A percentile compares a stretch with the other conserved stretches of the same genome.
Conservation (phyloP, 2,329 filamentous ascomycete species). For the Sclerotinia nivalis region DNA sequence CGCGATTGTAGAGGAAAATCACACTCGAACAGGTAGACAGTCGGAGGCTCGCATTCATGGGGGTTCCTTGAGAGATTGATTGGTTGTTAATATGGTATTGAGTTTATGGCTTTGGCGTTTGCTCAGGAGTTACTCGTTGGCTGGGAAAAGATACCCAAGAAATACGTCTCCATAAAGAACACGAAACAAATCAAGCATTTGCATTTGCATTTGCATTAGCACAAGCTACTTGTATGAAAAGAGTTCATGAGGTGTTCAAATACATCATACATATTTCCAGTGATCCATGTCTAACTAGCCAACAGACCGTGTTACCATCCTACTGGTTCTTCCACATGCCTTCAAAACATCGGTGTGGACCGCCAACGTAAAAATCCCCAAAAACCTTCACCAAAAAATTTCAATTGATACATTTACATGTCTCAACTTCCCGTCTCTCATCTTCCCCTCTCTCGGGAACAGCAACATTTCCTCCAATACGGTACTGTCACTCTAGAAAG, state of each 20-base stretch:
- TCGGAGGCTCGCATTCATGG: neutral
- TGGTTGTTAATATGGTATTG: neutral
- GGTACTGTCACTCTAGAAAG: neutral
- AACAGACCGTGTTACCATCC: slow-evolving; percentile 17
- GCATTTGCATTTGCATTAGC: neutral
- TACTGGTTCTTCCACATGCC: slow-evolving; percentile 17
- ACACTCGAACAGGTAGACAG: neutral
- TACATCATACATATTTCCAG: slow-evolving; percentile 19
- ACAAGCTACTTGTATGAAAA: neutral
- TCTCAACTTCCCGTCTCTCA: neutral
- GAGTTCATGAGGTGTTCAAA: slow-evolving; percentile 15
- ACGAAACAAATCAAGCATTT: neutral
- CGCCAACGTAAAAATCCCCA: neutral
- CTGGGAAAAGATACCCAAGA: slow-evolving; percentile 2
- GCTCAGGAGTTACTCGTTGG: neutral
- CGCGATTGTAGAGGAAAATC: too few species aligned
- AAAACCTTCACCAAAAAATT: neutral
- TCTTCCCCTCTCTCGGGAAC: slow-evolving; percentile 1
- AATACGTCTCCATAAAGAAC: neutral
- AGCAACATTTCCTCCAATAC: neutral
- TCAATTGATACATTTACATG: neutral
- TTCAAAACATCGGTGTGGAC: slow-evolving; percentile 16
- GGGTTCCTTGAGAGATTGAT: neutral
- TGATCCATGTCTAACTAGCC: slow-evolving; percentile 5
- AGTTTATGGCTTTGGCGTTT: neutral